Conservation (phyloP, 306 rosid species). For the Dalbergia cochinchinensis region DNA sequence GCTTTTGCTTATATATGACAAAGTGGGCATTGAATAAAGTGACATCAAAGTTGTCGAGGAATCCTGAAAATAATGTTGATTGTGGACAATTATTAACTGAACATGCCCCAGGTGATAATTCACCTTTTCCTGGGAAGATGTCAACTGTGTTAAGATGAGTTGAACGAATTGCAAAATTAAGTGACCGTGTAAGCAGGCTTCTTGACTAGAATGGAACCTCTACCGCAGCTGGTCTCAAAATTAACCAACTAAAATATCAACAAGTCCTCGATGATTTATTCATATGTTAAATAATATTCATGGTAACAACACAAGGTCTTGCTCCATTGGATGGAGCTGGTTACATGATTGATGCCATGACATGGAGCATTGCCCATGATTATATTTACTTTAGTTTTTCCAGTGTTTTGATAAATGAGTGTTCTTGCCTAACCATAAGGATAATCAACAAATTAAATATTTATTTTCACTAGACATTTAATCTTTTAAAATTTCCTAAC, state of each 20-base stretch:
- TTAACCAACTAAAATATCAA: background rate
- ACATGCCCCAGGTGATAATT: background rate
- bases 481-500: no score
- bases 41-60: constrained; percentile 1
- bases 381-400: background rate
- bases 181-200: background rate
- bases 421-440: no score
- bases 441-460: no score
- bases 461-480: no score
- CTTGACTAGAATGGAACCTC: background rate
- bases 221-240: no score
- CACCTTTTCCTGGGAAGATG: background rate
- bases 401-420: no score
- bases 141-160: background rate
- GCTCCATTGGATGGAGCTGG: no score
- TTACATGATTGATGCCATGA: no score
- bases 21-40: constrained; percentile 4
- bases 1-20: constrained; percentile 9
- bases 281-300: background rate
- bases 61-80: constrained; percentile 12
- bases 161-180: background rate
- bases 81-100: background rate
- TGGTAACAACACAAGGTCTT: background rate
- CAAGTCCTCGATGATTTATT: background rate
- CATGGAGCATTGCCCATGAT: background rate